Base-by-base conservation (phyloP, 2,329 filamentous ascomycete genomes). In the Pyrenochaeta sp. region DNA sequence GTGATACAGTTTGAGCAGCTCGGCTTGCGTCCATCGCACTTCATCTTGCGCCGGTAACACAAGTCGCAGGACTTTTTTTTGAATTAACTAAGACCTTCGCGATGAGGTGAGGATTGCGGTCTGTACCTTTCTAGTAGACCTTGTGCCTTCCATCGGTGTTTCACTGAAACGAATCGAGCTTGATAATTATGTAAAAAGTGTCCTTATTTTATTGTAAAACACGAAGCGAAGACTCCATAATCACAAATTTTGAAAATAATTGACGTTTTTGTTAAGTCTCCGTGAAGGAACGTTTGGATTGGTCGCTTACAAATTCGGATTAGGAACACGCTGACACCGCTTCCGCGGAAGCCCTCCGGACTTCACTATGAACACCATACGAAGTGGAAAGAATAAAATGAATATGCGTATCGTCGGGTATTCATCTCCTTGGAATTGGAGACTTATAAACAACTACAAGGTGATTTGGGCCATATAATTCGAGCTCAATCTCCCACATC, bases 11-110 rank as follows among this genome's bases (percentile, higher is more conserved):
- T 55, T 26, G 63, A 62, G 53, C 69, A 71, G 24, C 59, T 62
- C 44, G 69, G 69, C 31, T 64, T 65, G 40, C 59, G 44, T 46
- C 58, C 60, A 44, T 71, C 65, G 55, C 69, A 71, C 49, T 66
- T 69, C 27, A 71, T 70, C 42, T 63, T 71, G 26, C 63, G 49
- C 14, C 48, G 46, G 34, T 69, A 68, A 49, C 68, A 72, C 28
- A 71, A 60, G 41, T 72, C 66, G 44, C 69, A 72, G 7, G 65
- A 60, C 47, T 60, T 42, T 34, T 37, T n/a, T 30, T 19, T 37
- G 21, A 42, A 35, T 54, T 37, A 52, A 40, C 48, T 17, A 30
- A 28, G 22, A 22, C 28, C 34, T 38, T 45, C 9, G 30, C 35
- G 49, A 43, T 19, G 10, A 53, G 34, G 32, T 35, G 44, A 17